phyloP scores from a whole-genome alignment of 2,329 filamentous ascomycete species.

The Didymella exigua region DNA sequence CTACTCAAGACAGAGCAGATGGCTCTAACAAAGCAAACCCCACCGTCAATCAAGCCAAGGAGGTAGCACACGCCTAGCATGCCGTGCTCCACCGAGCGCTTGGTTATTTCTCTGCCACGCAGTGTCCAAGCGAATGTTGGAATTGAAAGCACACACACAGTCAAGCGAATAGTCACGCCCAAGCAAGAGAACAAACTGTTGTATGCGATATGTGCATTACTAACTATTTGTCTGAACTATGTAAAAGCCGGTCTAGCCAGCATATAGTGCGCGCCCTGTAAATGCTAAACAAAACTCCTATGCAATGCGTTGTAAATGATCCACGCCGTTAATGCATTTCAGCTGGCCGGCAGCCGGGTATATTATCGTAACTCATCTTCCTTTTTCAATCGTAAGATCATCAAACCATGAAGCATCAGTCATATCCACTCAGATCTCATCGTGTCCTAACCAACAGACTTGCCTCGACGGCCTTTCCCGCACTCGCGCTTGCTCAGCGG shows the following conservation, averaged over 20 bases:
- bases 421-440: neutral
- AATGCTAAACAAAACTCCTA: slow-evolving; percentile 11
- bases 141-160: too few species aligned
- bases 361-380: slow-evolving; percentile 11
- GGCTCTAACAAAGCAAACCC: too few species aligned
- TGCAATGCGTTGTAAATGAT: slow-evolving; percentile 16
- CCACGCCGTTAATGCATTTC: slow-evolving; percentile 15
- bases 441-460: slow-evolving; percentile 23
- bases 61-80: too few species aligned
- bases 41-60: too few species aligned
- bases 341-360: slow-evolving; percentile 20
- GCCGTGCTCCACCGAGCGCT: too few species aligned
- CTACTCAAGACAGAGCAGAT: too few species aligned
- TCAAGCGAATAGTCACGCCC: too few species aligned
- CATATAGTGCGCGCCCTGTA: slow-evolving; percentile 3
- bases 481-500: slow-evolving; percentile 72
- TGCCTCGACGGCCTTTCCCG: slow-evolving; percentile 42
- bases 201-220: slow-evolving; percentile 7
- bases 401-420: slow-evolving; percentile 1
- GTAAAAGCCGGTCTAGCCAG: slow-evolving; percentile 10
- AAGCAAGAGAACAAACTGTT: neutral
- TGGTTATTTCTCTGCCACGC: too few species aligned
- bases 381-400: neutral
- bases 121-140: too few species aligned
- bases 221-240: slow-evolving; percentile 8